Evolutionary conservation across 495 filamentous ascomycete genomes (phyloP), one percentile per base, ranked within the genome.

Genomic region (Xylona heveae): DNA sequence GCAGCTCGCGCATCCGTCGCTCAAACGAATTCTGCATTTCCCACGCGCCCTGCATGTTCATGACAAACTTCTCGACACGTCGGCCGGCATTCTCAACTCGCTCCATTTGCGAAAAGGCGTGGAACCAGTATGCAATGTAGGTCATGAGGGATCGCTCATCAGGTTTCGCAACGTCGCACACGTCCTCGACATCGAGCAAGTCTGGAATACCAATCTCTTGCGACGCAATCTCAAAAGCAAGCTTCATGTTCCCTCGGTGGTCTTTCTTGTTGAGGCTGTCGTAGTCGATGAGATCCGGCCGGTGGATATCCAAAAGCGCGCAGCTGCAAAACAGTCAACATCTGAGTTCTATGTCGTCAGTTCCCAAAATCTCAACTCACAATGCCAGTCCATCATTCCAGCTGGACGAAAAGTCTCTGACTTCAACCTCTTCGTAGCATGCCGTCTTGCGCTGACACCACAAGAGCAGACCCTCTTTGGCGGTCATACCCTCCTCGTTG

Each of bases 41-140:
- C 88, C 90, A 95, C 3, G 88, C 83, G n/a, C 85, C 88, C 41
- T 93, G 82, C 88, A 95, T 95, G 46, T 88, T 93, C 46, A 78
- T 80, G 28, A 95, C 78, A 42, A 97, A 97, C 57, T 97, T 97
- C 59, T 97, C 88, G 2, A 97, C 88, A 36, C 88, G 68, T 34
- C 88, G 67, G 2, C 88, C 88, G 2, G 90, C 90, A 48, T 95
- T 97, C 48, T 97, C 88, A 8, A 97, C 90, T 39, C 82, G 67
- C 52, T 97, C 88, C 68, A 97, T 79, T 46, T 94, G 83, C 15
- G 84, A 93, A 46, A 97, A 97, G 36, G 88, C 90, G 44, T 97
- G 88, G 64, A 95, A 97, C 88, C 90, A 97, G 53, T 95, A 95
- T 37, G 88, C 88, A 41, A 97, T 95, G 47, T 97, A 97, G 4